Evolutionary conservation across 169 alveolate species (phyloP).

Genomic region (Cryptosporidium xiaoi): DNA sequence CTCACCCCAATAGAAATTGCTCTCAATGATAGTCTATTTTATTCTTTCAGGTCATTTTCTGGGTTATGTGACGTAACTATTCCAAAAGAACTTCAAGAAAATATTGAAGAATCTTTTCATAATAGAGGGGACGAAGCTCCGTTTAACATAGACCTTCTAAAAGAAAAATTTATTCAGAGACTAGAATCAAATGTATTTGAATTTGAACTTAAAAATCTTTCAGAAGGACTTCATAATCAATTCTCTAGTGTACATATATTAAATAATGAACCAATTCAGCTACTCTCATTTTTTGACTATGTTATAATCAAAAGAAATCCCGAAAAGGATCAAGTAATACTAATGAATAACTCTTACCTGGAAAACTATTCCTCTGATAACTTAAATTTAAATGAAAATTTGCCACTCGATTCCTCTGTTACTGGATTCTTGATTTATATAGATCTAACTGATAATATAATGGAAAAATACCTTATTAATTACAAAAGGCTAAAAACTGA

Average conservation of each 20-base stretch:
- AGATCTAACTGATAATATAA: constrained; percentile 10
- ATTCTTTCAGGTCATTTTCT: constrained; percentile 24
- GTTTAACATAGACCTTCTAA: neutral
- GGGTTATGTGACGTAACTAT: constrained; percentile 25
- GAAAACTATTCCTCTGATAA: neutral
- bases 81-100: constrained; percentile 19
- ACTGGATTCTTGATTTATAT: constrained; percentile 48
- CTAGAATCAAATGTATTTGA: neutral
- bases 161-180: constrained; percentile 1
- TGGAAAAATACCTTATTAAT: constrained; percentile 2
- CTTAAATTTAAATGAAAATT: neutral
- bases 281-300: constrained; percentile 11
- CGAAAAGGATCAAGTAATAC: neutral
- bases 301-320: neutral
- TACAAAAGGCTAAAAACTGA: neutral
- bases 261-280: constrained; percentile 18
- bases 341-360: neutral
- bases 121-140: neutral
- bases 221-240: constrained; percentile 3
- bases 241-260: constrained; percentile 19
- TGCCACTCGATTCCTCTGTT: constrained; percentile 1
- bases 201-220: neutral
- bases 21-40: constrained; percentile 41
- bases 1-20: constrained; percentile 35
- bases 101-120: constrained; percentile 1